phyloP scores from a whole-genome alignment of 352 stramenopile genomes.

The Phytopythium kandeliae region DNA sequence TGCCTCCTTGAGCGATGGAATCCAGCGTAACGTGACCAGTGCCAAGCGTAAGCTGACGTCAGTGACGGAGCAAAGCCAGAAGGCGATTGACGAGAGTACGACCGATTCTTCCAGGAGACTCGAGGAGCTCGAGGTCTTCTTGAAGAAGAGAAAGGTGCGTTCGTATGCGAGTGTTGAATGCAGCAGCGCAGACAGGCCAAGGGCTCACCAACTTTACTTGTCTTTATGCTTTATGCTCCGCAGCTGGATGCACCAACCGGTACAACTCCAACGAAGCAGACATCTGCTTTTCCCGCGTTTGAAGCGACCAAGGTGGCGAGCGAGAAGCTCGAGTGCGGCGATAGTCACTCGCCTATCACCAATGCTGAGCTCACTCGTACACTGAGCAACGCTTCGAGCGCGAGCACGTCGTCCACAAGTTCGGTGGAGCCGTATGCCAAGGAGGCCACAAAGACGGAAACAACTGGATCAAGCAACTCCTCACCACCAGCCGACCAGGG shows the following conservation, averaged over 20 bases:
- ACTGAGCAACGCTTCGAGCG: neutral
- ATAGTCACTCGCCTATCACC: neutral
- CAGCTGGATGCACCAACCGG: slow-evolving; percentile 34
- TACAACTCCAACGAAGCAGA: slow-evolving; percentile 38
- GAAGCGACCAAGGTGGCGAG: slow-evolving; percentile 25
- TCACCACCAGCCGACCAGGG: neutral
- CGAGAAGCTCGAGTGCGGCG: neutral
- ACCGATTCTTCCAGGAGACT: slow-evolving; percentile 24
- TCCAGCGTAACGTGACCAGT: slow-evolving; percentile 21
- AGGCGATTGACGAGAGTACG: slow-evolving; percentile 20
- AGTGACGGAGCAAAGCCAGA: slow-evolving; percentile 15
- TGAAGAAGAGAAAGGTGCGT: slow-evolving; percentile 47
- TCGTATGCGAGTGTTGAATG: neutral
- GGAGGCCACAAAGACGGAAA: slow-evolving; percentile 5
- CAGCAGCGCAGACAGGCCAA: neutral
- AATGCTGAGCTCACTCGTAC: slow-evolving; percentile 8
- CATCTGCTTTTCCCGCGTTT: slow-evolving; percentile 32
- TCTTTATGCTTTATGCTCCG: neutral
- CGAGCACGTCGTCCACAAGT: slow-evolving; percentile 4
- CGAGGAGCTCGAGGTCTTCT: slow-evolving; percentile 30
- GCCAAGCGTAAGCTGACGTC: slow-evolving; percentile 26
- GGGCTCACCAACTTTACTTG: neutral
- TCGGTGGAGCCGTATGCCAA: slow-evolving; percentile 7
- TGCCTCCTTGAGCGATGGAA: slow-evolving; percentile 18
- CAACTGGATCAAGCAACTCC: neutral